These are phyloP conservation scores for Heimioporus retisporus DNA, from an alignment of 1,284 basidiomycete species.

Conservation along the genomic window DNA sequence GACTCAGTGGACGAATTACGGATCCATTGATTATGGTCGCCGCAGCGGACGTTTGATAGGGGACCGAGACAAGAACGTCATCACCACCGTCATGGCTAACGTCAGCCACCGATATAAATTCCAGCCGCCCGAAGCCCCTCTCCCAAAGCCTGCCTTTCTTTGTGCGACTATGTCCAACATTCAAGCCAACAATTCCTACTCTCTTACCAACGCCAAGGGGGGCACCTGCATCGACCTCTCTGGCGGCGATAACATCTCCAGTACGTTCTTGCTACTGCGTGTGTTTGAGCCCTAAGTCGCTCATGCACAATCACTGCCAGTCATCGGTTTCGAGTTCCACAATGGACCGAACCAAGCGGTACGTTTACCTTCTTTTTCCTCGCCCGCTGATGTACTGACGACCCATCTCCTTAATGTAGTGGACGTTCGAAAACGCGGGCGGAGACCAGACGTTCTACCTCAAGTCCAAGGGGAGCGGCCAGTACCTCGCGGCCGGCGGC, in stretches of 20 bases:
- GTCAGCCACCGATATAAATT: too few relatives aligned
- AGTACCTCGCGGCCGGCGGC: slow-evolving; percentile 53
- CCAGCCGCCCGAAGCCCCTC: too few relatives aligned
- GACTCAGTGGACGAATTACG: too few relatives aligned
- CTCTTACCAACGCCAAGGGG: slow-evolving; percentile 59
- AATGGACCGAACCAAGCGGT: slow-evolving; percentile 62
- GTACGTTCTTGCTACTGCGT: slow-evolving; percentile 42
- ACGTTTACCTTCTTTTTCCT: background rate
- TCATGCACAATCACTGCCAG: slow-evolving; percentile 31
- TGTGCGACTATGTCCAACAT: slow-evolving; percentile 29
- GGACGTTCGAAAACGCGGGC: slow-evolving; percentile 55
- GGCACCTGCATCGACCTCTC: slow-evolving; percentile 66
- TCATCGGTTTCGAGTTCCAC: slow-evolving; percentile 61
- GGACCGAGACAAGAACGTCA: too few relatives aligned
- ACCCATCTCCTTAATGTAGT: slow-evolving; percentile 44
- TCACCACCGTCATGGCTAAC: too few relatives aligned
- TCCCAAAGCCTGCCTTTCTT: too few relatives aligned
- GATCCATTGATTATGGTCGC: too few relatives aligned
- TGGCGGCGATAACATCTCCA: slow-evolving; percentile 56
- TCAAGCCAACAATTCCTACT: slow-evolving; percentile 46
- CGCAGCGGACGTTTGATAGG: too few relatives aligned
- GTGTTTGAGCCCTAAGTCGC: background rate
- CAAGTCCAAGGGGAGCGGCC: slow-evolving; percentile 48
- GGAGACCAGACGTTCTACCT: slow-evolving; percentile 47
- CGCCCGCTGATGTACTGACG: background rate